Conservation (phyloP, 805 yeast species). For the Myxozyma kluyveri region DNA sequence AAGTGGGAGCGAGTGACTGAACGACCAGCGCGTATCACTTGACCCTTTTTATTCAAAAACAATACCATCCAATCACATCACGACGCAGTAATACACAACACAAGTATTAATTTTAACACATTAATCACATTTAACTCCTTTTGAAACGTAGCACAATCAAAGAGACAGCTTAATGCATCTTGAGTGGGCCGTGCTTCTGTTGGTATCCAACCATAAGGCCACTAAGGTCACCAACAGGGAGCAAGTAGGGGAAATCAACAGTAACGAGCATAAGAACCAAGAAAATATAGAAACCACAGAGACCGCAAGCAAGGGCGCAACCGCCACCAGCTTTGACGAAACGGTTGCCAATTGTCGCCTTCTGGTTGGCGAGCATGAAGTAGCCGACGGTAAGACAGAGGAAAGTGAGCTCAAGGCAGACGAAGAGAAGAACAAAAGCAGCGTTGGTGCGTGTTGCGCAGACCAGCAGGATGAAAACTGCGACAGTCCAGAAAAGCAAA, state of each 20-base stretch:
- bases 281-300: constrained; percentile 25
- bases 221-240: constrained; percentile 28
- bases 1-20: too few species aligned
- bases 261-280: constrained; percentile 27
- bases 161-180: constrained; percentile 7
- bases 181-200: constrained; percentile 25
- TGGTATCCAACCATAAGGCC: constrained; percentile 25
- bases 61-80: too few species aligned
- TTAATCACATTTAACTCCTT: too few species aligned
- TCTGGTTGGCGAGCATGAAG: constrained; percentile 12
- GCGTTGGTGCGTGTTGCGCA: constrained; percentile 28
- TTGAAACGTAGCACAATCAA: too few species aligned
- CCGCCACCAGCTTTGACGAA: constrained; percentile 28
- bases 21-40: too few species aligned
- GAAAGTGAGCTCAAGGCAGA: constrained; percentile 17
- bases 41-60: too few species aligned
- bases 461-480: constrained; percentile 15
- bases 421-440: constrained; percentile 22
- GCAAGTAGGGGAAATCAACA: constrained; percentile 26
- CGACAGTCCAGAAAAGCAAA: constrained; percentile 24
- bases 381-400: constrained; percentile 22
- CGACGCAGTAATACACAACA: too few species aligned
- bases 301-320: constrained; percentile 18
- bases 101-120: too few species aligned
- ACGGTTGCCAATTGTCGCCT: not conserved